Conservation (phyloP, 495 filamentous ascomycete species). For the Lasiosphaeriaceae sp. region DNA sequence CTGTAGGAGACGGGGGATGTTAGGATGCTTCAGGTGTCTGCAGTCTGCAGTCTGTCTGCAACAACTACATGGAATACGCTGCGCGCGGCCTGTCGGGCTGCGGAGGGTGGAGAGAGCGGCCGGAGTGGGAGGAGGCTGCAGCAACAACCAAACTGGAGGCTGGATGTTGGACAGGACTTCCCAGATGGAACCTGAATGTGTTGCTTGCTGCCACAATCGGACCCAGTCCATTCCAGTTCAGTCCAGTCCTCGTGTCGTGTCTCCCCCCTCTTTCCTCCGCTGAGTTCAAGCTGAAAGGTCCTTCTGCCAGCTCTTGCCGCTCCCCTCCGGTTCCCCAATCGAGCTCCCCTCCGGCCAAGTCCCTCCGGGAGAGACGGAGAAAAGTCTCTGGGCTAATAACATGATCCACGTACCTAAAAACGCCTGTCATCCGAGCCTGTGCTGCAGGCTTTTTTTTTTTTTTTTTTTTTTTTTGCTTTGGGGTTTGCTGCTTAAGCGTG, state of each 20-base stretch:
- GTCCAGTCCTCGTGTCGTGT: not conserved
- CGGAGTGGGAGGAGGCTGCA: not conserved
- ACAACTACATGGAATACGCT: too few relatives aligned
- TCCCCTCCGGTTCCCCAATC: not conserved
- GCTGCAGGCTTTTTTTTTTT: too few relatives aligned
- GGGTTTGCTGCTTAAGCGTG: not conserved
- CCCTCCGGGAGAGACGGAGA: too few relatives aligned
- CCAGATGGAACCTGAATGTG: too few relatives aligned
- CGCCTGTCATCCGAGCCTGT: not conserved
- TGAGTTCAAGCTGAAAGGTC: not conserved
- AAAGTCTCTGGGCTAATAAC: not conserved
- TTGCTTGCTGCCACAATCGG: too few relatives aligned
- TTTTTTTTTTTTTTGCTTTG: too few relatives aligned
- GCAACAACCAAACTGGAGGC: not conserved
- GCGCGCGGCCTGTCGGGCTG: not conserved
- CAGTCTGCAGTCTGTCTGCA: slow-evolving; percentile 14
- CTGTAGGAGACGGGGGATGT: not conserved
- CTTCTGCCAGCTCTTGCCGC: not conserved
- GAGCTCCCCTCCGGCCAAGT: not conserved
- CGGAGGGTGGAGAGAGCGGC: not conserved
- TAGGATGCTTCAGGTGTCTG: slow-evolving; percentile 12
- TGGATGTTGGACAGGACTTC: too few relatives aligned
- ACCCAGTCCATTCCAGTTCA: too few relatives aligned
- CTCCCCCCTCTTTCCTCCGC: not conserved
- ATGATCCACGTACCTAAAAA: not conserved